These are phyloP conservation scores for Ophiostoma quercus DNA, from an alignment of 2,329 filamentous ascomycete genomes.

Conservation along the genomic window DNA sequence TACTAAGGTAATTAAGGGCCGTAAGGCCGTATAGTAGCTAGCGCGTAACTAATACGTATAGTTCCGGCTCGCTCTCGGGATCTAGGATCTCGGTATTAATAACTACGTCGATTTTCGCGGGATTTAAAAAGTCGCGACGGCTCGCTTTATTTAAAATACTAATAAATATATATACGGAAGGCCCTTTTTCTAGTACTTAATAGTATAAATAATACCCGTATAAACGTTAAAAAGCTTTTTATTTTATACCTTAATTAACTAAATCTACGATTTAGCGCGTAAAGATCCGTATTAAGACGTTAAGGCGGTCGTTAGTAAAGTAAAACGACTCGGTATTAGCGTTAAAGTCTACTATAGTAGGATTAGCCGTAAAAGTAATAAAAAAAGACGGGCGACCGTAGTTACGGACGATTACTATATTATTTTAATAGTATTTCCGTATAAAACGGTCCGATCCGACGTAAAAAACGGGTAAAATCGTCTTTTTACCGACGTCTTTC, in stretches of 20 bases:
- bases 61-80: not conserved
- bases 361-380: not conserved
- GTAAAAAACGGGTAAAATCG: not conserved
- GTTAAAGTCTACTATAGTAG: too few relatives aligned
- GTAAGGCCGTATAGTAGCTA: not conserved
- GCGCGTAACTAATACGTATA: not conserved
- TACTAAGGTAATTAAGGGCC: too few relatives aligned
- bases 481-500: not conserved
- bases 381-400: not conserved
- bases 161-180: not conserved
- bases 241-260: too few relatives aligned
- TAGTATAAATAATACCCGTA: not conserved
- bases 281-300: too few relatives aligned
- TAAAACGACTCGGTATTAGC: too few relatives aligned
- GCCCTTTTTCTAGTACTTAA: not conserved
- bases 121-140: too few relatives aligned
- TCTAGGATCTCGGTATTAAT: not conserved
- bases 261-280: too few relatives aligned
- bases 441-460: not conserved
- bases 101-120: not conserved
- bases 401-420: not conserved
- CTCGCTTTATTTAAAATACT: too few relatives aligned
- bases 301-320: too few relatives aligned
- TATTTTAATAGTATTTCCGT: not conserved
- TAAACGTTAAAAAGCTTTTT: not conserved